These are phyloP conservation scores for Xylariales sp. DNA, from an alignment of 2,329 filamentous ascomycete species.

Conservation along the genomic window DNA sequence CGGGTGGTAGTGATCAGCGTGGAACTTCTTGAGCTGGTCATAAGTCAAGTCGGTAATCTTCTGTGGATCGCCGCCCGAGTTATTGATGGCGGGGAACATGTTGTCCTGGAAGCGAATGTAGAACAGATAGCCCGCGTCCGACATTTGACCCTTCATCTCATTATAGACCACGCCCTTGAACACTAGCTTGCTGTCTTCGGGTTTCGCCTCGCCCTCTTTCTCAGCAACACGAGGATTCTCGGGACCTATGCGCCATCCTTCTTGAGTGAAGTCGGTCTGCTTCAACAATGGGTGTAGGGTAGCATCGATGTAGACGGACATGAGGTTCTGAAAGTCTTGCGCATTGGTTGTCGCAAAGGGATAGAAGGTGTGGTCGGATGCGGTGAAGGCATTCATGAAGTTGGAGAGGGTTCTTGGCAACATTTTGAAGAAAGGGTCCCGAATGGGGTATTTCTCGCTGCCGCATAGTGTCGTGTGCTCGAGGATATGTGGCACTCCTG, in stretches of 20 bases:
- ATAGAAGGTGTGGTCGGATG: conserved; percentile 93
- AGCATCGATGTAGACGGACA: conserved; percentile 94
- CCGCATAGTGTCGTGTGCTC: conserved; percentile 97
- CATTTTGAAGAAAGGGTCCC: conserved; percentile 99
- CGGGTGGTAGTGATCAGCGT: conserved; percentile 90
- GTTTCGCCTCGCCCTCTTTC: conserved; percentile 36
- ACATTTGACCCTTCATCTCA: conserved; percentile 99
- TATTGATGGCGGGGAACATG: conserved; percentile 90
- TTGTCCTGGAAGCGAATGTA: conserved; percentile 94
- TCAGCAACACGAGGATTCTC: conserved; percentile 68
- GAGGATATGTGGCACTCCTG: conserved; percentile 91
- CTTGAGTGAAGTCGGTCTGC: conserved; percentile 87
- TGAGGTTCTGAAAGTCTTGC: conserved; percentile 91
- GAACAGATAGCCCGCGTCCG: conserved; percentile 91
- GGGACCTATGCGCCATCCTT: conserved; percentile 93
- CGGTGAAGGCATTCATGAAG: conserved; percentile 99
- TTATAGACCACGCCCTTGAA: conserved; percentile 99
- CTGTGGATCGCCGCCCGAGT: conserved; percentile 92
- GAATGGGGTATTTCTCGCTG: conserved; percentile 95
- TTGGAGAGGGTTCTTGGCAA: conserved; percentile 95
- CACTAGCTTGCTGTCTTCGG: conserved; percentile 65
- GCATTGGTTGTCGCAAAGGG: conserved; percentile 95
- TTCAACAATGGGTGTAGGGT: conserved; percentile 88
- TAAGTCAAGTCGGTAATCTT: conserved; percentile 96
- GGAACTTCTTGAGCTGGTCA: conserved; percentile 81